Conservation (phyloP, 2,329 filamentous ascomycete species). For the Pyricularia grisea region DNA sequence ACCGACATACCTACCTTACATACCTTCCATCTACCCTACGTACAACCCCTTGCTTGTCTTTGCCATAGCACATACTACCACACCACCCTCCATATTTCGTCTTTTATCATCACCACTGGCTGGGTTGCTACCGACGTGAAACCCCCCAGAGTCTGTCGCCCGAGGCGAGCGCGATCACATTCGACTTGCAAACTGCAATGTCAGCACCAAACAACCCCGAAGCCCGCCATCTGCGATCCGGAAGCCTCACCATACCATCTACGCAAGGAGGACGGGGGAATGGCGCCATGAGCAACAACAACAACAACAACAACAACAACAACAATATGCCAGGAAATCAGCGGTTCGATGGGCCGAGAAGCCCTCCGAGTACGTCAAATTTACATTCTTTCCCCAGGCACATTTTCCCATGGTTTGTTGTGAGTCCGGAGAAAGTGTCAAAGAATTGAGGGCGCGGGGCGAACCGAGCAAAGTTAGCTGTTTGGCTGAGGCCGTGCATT, state of each 20-base stretch:
- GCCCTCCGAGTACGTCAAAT: constrained; percentile 48
- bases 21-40: neutral
- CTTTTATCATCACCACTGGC: neutral
- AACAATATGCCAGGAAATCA: constrained; percentile 24
- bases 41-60: neutral
- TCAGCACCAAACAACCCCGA: constrained; percentile 17
- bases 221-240: constrained; percentile 40
- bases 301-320: no score
- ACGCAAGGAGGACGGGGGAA: constrained; percentile 19
- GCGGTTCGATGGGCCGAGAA: constrained; percentile 51
- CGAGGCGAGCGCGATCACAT: neutral
- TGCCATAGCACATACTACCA: neutral
- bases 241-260: constrained; percentile 40
- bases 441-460: neutral
- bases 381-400: constrained; percentile 4
- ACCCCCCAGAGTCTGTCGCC: neutral
- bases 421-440: neutral
- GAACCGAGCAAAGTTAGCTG: neutral
- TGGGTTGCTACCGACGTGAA: neutral
- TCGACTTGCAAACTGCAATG: constrained; percentile 12
- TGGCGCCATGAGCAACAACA: constrained; percentile 16
- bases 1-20: neutral
- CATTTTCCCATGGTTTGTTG: constrained; percentile 2
- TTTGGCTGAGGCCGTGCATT: neutral
- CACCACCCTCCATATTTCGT: neutral